Evolutionary conservation across 1,139 yeast species (phyloP).

Genomic region (Sugiyamaella novakii): DNA sequence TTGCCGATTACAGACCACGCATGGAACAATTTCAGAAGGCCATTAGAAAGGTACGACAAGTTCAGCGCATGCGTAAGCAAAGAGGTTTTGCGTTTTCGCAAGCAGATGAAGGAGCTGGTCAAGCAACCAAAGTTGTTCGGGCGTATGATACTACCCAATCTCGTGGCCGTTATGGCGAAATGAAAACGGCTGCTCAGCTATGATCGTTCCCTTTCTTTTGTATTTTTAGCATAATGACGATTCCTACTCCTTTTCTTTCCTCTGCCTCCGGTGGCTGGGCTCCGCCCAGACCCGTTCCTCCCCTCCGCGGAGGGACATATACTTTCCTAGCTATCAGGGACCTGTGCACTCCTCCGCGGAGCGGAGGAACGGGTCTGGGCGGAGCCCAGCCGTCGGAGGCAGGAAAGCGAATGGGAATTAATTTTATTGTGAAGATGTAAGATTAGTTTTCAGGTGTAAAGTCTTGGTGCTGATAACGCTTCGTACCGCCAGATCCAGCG

Average conservation of each 20-base stretch:
- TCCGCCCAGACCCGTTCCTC: conserved; percentile 4
- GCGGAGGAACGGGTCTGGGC: no score
- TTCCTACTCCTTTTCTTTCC: neutral
- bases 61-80: conserved; percentile 96
- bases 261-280: neutral
- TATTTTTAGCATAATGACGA: conserved; percentile 10
- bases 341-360: no score
- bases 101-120: conserved; percentile 85
- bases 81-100: conserved; percentile 99
- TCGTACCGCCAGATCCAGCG: conserved; percentile 87
- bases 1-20: conserved; percentile 91
- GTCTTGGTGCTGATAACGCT: conserved; percentile 65
- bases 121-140: conserved; percentile 76
- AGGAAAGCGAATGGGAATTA: neutral
- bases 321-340: no score
- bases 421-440: neutral
- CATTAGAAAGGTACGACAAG: conserved; percentile 95
- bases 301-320: no score
- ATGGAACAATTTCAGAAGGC: conserved; percentile 97
- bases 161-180: conserved; percentile 57
- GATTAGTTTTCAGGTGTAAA: conserved; percentile 22
- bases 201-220: neutral
- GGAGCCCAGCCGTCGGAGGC: neutral
- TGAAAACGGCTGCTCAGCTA: conserved; percentile 33
- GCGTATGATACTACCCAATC: conserved; percentile 87